Evolutionary conservation across 2,329 filamentous ascomycete species (phyloP).

Genomic region (Zymoseptoria pseudotritici): DNA sequence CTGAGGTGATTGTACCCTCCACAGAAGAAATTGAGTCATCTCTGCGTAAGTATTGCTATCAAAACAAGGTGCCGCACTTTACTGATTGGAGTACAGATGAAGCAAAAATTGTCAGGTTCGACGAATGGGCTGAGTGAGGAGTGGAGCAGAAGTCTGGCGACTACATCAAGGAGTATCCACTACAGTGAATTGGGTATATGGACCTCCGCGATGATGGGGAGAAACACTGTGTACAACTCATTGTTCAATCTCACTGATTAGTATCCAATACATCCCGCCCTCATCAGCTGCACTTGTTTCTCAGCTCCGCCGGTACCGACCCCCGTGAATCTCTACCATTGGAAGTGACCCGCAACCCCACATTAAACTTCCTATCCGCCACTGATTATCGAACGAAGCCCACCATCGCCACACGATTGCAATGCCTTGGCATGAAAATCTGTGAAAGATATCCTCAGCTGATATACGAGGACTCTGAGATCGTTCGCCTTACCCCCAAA

Average conservation of each 20-base stretch:
- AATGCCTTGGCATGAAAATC: background rate
- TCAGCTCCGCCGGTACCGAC: no score
- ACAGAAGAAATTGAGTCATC: background rate
- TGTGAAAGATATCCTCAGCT: background rate
- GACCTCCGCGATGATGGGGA: no score
- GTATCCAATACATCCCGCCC: no score
- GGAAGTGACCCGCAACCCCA: no score
- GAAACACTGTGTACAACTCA: no score
- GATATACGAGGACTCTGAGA: background rate
- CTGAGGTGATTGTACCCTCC: slow-evolving; percentile 2
- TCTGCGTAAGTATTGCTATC: background rate
- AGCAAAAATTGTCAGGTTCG: background rate
- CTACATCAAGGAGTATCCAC: no score
- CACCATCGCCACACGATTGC: background rate
- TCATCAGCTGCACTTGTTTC: no score
- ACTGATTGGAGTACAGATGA: background rate
- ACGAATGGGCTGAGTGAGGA: background rate
- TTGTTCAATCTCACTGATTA: no score
- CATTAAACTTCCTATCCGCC: no score
- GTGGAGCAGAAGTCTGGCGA: background rate
- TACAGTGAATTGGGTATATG: no score
- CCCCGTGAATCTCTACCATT: no score
- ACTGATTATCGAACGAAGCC: background rate
- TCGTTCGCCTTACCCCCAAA: background rate
- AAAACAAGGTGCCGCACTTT: background rate